Conservation (phyloP, 2,329 filamentous ascomycete species). For the Alternaria metachromatica region DNA sequence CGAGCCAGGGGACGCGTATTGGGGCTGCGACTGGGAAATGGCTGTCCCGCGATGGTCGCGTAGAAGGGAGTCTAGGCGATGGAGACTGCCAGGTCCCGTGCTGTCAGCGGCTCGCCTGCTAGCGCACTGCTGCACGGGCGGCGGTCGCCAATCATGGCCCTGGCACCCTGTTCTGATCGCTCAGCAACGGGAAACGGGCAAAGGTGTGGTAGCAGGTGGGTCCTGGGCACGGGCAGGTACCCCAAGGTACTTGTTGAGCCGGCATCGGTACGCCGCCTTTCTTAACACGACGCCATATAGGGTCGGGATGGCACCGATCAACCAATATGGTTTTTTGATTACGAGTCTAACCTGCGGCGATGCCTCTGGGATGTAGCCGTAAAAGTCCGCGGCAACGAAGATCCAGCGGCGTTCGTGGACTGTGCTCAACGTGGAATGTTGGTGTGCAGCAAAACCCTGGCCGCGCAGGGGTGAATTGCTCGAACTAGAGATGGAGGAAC, state of each 20-base stretch:
- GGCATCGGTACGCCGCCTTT: conserved; percentile 38
- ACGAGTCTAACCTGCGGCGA: conserved; percentile 41
- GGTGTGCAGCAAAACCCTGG: conserved; percentile 33
- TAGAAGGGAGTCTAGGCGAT: conserved; percentile 24
- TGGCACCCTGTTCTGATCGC: conserved; percentile 34
- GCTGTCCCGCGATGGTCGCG: conserved; percentile 21
- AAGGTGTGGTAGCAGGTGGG: conserved; percentile 26
- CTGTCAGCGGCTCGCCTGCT: conserved; percentile 32
- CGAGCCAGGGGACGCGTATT: conserved; percentile 22
- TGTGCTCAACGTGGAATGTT: conserved; percentile 48
- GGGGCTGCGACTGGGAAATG: conserved; percentile 19
- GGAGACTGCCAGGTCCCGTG: conserved; percentile 34
- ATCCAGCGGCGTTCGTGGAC: conserved; percentile 44
- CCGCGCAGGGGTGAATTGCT: conserved; percentile 32
- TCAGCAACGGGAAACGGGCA: conserved; percentile 31
- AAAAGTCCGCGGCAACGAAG: conserved; percentile 45
- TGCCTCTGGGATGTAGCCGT: conserved; percentile 40
- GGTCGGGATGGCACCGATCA: conserved; percentile 43
- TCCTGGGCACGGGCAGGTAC: conserved; percentile 30
- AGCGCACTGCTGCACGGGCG: conserved; percentile 31
- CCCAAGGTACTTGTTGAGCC: conserved; percentile 41
- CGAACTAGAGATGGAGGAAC: conserved; percentile 35
- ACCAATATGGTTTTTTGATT: conserved; percentile 50
- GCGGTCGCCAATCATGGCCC: conserved; percentile 38
- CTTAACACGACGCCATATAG: conserved; percentile 38